phyloP scores from a whole-genome alignment of 1,284 basidiomycete genomes.

The Microbotryum saponariae region DNA sequence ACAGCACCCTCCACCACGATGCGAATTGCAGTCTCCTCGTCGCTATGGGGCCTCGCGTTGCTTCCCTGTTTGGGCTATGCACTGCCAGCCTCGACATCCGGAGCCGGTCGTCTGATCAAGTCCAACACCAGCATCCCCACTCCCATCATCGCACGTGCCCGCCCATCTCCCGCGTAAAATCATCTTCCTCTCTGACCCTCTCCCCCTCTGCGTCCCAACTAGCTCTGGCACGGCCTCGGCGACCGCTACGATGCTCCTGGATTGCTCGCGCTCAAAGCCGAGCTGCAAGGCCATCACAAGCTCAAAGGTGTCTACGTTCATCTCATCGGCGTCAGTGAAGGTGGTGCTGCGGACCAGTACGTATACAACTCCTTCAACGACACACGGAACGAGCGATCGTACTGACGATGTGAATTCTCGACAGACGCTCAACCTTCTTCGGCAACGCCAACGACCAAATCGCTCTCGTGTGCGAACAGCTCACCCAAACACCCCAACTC shows the following conservation, averaged over 20 bases:
- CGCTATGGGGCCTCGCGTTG: no score
- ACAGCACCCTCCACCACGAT: no score
- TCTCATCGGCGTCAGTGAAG: constrained; percentile 63
- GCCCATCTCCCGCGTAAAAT: background rate
- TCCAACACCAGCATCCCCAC: no score
- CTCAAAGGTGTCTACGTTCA: constrained; percentile 80
- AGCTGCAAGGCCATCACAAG: constrained; percentile 51
- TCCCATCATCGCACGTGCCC: no score
- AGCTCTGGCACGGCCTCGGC: constrained; percentile 89
- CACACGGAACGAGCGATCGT: constrained; percentile 48
- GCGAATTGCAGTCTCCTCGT: no score
- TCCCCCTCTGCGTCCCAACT: background rate
- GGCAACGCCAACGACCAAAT: constrained; percentile 72
- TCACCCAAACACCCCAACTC: constrained; percentile 62
- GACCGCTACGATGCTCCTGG: constrained; percentile 47
- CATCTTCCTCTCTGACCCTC: no score
- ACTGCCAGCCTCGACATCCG: no score
- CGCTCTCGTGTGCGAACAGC: constrained; percentile 57
- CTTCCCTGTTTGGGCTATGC: no score
- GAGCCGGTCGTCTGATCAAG: no score
- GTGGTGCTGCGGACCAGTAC: constrained; percentile 60
- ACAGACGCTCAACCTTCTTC: constrained; percentile 52
- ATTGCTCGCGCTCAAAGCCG: constrained; percentile 34
- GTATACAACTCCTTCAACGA: constrained; percentile 55
- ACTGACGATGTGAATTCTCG: background rate